Conservation (phyloP, 2,329 filamentous ascomycete genomes). For the Ophiostoma ips region DNA sequence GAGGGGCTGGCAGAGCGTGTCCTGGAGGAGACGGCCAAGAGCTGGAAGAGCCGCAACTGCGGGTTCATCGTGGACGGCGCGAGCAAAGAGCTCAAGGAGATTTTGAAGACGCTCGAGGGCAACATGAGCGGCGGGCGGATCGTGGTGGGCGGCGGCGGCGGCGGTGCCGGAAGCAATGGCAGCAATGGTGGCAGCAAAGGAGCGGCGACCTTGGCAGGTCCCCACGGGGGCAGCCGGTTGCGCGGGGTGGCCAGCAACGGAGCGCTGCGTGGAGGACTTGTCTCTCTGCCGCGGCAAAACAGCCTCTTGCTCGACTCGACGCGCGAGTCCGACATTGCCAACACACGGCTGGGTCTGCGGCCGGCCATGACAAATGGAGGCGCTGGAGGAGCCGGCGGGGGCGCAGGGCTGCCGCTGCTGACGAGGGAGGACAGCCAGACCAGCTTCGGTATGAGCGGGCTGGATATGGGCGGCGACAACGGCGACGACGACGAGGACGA, state of each 20-base stretch:
- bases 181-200: not conserved
- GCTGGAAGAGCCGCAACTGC: slow-evolving; percentile 82
- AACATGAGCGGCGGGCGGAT: slow-evolving; percentile 80
- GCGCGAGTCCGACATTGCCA: slow-evolving; percentile 36
- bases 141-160: slow-evolving; percentile 25
- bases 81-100: slow-evolving; percentile 61
- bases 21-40: slow-evolving; percentile 77
- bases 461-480: slow-evolving; percentile 31
- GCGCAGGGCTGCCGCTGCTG: slow-evolving; percentile 19
- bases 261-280: not conserved
- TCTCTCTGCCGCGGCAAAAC: slow-evolving; percentile 42
- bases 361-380: slow-evolving; percentile 19
- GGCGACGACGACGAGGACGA: slow-evolving; percentile 49
- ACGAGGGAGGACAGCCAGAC: slow-evolving; percentile 47
- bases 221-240: not conserved
- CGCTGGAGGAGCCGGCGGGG: not conserved
- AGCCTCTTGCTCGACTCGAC: slow-evolving; percentile 47
- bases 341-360: slow-evolving; percentile 41
- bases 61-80: slow-evolving; percentile 83
- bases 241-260: not conserved
- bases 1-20: slow-evolving; percentile 86
- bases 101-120: slow-evolving; percentile 71
- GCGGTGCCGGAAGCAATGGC: not conserved
- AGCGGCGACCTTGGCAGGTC: not conserved
- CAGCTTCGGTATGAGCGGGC: slow-evolving; percentile 48